phyloP scores from a whole-genome alignment of 331 rosid genomes.

The Quercus lobata region DNA sequence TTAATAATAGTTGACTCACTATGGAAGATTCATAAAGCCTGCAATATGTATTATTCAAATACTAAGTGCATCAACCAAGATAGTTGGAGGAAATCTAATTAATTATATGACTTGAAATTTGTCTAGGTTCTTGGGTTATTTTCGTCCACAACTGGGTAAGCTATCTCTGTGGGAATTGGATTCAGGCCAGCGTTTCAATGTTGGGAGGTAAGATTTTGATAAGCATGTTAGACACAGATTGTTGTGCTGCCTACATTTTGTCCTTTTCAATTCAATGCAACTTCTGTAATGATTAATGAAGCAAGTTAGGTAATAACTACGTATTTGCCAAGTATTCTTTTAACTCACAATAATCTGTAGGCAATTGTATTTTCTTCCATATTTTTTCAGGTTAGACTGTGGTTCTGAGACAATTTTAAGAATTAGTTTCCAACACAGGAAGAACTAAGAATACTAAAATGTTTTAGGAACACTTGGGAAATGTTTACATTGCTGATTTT shows the following conservation, averaged over 20 bases:
- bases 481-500: neutral
- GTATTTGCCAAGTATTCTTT: neutral
- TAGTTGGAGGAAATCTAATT: neutral
- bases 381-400: neutral
- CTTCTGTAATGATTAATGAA: neutral
- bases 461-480: neutral
- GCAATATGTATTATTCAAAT: neutral
- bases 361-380: neutral
- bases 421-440: neutral
- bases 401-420: neutral
- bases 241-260: conserved; percentile 12
- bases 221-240: conserved; percentile 40
- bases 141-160: conserved; percentile 75
- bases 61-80: conserved; percentile 1
- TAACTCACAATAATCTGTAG: neutral
- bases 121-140: conserved; percentile 87
- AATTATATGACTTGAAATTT: conserved; percentile 18
- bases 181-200: conserved; percentile 58
- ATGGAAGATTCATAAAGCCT: neutral
- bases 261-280: conserved; percentile 6
- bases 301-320: neutral
- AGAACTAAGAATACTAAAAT: neutral
- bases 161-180: conserved; percentile 83
- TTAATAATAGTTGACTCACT: neutral
- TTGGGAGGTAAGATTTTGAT: conserved; percentile 40